Conservation (phyloP, 2,329 filamentous ascomycete species). For the Stromatinia cepivora region DNA sequence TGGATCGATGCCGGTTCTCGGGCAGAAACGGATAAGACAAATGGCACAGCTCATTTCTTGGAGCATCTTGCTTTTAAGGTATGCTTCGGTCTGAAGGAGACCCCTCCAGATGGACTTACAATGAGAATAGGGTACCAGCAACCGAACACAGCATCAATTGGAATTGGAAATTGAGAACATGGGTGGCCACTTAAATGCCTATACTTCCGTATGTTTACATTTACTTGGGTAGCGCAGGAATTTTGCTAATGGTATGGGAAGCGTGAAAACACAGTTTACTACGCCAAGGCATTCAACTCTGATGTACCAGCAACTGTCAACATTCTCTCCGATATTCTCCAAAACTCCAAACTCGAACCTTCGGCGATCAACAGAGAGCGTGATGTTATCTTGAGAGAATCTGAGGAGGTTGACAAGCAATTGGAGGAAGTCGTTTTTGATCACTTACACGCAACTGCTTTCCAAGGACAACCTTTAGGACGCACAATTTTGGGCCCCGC, state of each 20-base stretch:
- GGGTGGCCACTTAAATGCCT: slow-evolving; percentile 98
- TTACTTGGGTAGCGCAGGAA: slow-evolving; percentile 21
- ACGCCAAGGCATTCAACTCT: slow-evolving; percentile 98
- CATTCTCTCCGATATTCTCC: slow-evolving; percentile 97
- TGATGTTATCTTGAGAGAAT: slow-evolving; percentile 97
- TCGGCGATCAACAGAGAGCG: slow-evolving; percentile 94
- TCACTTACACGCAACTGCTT: slow-evolving; percentile 97
- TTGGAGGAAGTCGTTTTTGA: slow-evolving; percentile 99
- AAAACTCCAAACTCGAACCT: slow-evolving; percentile 97
- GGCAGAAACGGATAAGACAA: slow-evolving; percentile 97
- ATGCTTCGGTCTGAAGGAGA: slow-evolving; percentile 39
- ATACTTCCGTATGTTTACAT: slow-evolving; percentile 81
- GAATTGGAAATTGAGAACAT: slow-evolving; percentile 99
- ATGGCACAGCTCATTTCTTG: slow-evolving; percentile 98
- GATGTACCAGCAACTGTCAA: slow-evolving; percentile 96
- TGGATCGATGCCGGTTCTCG: slow-evolving; percentile 99
- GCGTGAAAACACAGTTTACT: slow-evolving; percentile 99
- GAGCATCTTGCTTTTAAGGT: slow-evolving; percentile 99
- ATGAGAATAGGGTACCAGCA: slow-evolving; percentile 74
- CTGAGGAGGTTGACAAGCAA: slow-evolving; percentile 99
- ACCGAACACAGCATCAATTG: slow-evolving; percentile 92
- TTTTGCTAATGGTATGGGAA: slow-evolving; percentile 42
- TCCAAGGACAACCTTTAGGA: slow-evolving; percentile 92
- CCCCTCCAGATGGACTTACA: slow-evolving; percentile 31
- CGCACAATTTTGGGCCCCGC: slow-evolving; percentile 97